Percentiles rank a stretch among this genome's conserved stretches.
These are phyloP conservation scores for Ogataea pignaliae DNA, from an alignment of 805 yeast genomes.

Conservation along the genomic window DNA sequence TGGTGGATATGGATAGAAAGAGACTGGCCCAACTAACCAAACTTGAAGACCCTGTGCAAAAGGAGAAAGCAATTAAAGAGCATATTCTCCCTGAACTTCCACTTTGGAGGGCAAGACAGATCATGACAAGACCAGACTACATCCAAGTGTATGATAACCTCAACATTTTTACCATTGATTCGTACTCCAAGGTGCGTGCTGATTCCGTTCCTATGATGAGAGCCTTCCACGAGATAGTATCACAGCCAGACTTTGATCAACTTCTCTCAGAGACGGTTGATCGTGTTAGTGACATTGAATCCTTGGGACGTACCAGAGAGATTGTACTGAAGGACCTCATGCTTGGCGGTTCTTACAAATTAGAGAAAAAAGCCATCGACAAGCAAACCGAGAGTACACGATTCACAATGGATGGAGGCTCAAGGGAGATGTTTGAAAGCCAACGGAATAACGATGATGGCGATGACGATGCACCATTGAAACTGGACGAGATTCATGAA, in stretches of 20 bases:
- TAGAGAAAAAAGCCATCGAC: conserved; percentile 19
- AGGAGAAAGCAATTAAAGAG: conserved; percentile 22
- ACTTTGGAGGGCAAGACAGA: conserved; percentile 76
- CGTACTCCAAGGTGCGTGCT: conserved; percentile 67
- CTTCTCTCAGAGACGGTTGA: conserved; percentile 60
- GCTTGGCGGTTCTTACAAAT: conserved; percentile 41
- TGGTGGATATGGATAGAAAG: conserved; percentile 62
- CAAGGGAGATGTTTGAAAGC: conserved; percentile 12
- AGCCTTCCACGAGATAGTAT: conserved; percentile 74
- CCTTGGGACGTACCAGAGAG: conserved; percentile 74
- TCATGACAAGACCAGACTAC: conserved; percentile 81
- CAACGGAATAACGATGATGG: conserved; percentile 15
- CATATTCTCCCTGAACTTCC: conserved; percentile 71
- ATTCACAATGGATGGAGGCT: conserved; percentile 13
- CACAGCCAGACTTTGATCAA: conserved; percentile 66
- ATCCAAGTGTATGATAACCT: conserved; percentile 71
- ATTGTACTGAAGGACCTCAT: conserved; percentile 65
- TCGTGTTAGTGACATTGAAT: conserved; percentile 71
- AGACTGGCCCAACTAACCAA: conserved; percentile 23
- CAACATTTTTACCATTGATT: conserved; percentile 76
- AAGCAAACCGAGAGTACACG: conserved; percentile 3
- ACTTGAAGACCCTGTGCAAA: conserved; percentile 12
- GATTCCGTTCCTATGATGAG: conserved; percentile 89
- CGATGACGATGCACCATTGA: conserved; percentile 14
- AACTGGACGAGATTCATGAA: conserved; percentile 32